A percentile compares a stretch with the other conserved stretches of the same genome.
phyloP scores from a whole-genome alignment of 2,329 filamentous ascomycete species.

The Trichoderma koningii region DNA sequence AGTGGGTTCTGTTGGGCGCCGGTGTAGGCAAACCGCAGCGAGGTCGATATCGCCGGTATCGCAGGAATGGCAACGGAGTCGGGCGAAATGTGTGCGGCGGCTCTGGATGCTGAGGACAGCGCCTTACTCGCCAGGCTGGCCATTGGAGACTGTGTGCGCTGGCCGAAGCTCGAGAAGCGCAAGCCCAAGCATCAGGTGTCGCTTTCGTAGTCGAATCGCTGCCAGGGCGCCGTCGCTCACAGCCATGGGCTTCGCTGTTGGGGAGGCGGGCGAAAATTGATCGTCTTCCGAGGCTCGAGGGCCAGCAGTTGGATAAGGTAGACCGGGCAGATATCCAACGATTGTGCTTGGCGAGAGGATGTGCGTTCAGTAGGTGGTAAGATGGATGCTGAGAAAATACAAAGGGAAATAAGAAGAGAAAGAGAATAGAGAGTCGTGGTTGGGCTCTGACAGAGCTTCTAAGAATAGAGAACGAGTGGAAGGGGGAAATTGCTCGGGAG shows the following conservation, averaged over 20 bases:
- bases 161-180: slow-evolving; percentile 19
- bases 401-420: too few species aligned
- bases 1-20: background rate
- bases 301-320: background rate
- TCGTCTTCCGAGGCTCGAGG: background rate
- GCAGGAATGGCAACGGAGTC: slow-evolving; percentile 25
- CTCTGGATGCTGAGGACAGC: slow-evolving; percentile 31
- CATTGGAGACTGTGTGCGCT: slow-evolving; percentile 30
- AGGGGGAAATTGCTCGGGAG: background rate
- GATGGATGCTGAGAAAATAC: too few species aligned
- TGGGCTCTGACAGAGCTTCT: background rate
- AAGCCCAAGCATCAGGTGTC: slow-evolving; percentile 26
- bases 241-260: slow-evolving; percentile 28
- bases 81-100: slow-evolving; percentile 28
- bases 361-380: background rate
- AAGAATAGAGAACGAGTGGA: background rate
- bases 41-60: slow-evolving; percentile 22
- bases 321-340: background rate
- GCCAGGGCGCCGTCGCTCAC: slow-evolving; percentile 21
- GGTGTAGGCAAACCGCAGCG: slow-evolving; percentile 6
- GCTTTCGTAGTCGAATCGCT: slow-evolving; percentile 25
- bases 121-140: slow-evolving; percentile 31
- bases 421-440: background rate
- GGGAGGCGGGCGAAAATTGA: slow-evolving; percentile 11
- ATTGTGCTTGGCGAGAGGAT: background rate